Evolutionary conservation across 2,329 filamentous ascomycete genomes (phyloP).

Genomic region (Pseudogymnoascus sp.): DNA sequence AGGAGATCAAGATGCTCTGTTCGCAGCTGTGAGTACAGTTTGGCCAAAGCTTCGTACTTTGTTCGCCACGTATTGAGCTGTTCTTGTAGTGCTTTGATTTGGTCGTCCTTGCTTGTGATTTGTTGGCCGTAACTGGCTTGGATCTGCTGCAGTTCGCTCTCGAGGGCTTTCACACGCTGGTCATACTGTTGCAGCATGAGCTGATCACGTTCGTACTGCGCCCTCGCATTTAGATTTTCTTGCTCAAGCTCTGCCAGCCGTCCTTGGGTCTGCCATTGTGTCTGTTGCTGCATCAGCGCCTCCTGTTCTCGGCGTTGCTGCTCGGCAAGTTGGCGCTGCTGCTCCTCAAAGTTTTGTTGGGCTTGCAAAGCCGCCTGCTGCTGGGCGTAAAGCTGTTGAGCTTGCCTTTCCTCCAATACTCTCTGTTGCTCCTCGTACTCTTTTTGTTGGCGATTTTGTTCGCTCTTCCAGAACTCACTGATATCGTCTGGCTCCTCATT

Average conservation of each 20-base stretch:
- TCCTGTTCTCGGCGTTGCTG: slow-evolving; percentile 89
- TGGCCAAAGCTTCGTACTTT: slow-evolving; percentile 94
- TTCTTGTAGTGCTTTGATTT: slow-evolving; percentile 85
- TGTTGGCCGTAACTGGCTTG: slow-evolving; percentile 80
- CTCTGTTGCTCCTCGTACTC: slow-evolving; percentile 94
- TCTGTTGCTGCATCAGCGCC: slow-evolving; percentile 78
- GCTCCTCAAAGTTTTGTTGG: slow-evolving; percentile 92
- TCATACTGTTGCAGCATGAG: slow-evolving; percentile 96
- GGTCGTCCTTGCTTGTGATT: slow-evolving; percentile 82
- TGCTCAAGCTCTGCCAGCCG: slow-evolving; percentile 91
- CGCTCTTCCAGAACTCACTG: slow-evolving; percentile 94
- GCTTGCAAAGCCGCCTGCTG: slow-evolving; percentile 76
- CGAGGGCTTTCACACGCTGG: slow-evolving; percentile 83
- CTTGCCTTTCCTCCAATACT: slow-evolving; percentile 78
- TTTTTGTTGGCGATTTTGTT: slow-evolving; percentile 82
- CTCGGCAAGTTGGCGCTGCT: slow-evolving; percentile 78
- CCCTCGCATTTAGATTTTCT: slow-evolving; percentile 87
- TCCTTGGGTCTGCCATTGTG: slow-evolving; percentile 88
- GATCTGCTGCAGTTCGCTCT: slow-evolving; percentile 76
- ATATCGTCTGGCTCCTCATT: slow-evolving; percentile 86
- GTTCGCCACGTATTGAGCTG: slow-evolving; percentile 96
- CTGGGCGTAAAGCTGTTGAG: slow-evolving; percentile 71
- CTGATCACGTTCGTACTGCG: slow-evolving; percentile 95
- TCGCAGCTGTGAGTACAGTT: slow-evolving; percentile 91
- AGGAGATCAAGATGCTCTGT: slow-evolving; percentile 91